These are phyloP conservation scores for Entomophthora muscae DNA, from an alignment of 371 early-diverging fungal genomes.

Conservation along the genomic window DNA sequence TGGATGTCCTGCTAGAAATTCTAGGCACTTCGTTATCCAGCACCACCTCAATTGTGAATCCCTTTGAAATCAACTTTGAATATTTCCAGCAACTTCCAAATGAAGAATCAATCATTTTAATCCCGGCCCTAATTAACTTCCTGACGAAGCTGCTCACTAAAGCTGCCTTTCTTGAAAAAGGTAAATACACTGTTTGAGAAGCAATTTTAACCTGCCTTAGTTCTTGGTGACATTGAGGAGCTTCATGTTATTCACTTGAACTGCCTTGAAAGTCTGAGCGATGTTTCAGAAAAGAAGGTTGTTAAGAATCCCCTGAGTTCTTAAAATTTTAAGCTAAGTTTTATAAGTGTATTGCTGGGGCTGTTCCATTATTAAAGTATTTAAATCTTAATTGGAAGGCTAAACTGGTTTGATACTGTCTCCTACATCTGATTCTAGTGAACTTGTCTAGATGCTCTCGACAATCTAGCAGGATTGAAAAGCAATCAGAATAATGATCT, in stretches of 20 bases:
- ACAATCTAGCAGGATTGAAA: too few species aligned
- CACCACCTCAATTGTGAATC: background rate
- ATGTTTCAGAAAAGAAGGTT: background rate
- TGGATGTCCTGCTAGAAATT: conserved; percentile 9
- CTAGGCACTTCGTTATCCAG: background rate
- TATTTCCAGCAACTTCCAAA: background rate
- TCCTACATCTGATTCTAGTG: too few species aligned
- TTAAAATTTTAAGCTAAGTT: too few species aligned
- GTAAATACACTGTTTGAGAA: background rate
- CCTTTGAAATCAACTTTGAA: background rate
- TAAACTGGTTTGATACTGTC: too few species aligned
- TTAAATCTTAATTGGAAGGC: too few species aligned
- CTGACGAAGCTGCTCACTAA: background rate
- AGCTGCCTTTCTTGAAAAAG: background rate
- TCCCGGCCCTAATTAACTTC: background rate
- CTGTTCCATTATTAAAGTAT: too few species aligned
- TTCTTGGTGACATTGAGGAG: background rate
- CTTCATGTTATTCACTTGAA: background rate
- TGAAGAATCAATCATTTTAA: background rate
- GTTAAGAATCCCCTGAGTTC: too few species aligned
- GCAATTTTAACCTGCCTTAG: background rate
- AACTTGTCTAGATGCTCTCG: too few species aligned
- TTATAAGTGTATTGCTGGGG: too few species aligned
- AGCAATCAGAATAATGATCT: too few species aligned
- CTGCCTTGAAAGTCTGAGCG: background rate